Conservation (phyloP, 2,329 filamentous ascomycete genomes). For the Alternaria sp. region DNA sequence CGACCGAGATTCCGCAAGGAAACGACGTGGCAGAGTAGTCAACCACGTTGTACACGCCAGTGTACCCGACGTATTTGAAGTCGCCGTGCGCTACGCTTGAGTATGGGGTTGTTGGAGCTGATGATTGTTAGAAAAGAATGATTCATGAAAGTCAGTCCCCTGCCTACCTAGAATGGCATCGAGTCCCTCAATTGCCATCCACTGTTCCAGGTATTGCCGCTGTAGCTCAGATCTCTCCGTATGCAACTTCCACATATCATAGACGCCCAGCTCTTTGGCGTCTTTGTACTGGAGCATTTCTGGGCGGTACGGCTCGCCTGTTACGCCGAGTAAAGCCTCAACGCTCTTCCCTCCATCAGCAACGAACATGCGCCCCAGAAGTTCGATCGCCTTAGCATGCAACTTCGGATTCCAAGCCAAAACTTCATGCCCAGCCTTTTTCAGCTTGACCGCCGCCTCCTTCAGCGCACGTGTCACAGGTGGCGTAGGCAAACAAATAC, state of each 20-base stretch:
- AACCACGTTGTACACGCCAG: conserved; percentile 56
- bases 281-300: conserved; percentile 56
- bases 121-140: conserved; percentile 8
- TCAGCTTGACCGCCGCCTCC: conserved; percentile 61
- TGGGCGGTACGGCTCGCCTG: conserved; percentile 54
- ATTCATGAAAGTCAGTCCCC: background rate
- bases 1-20: conserved; percentile 49
- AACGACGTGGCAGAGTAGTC: conserved; percentile 57
- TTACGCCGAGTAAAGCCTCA: conserved; percentile 48
- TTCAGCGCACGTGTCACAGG: conserved; percentile 62
- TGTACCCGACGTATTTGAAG: conserved; percentile 55
- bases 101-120: conserved; percentile 54
- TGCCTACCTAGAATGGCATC: conserved; percentile 52
- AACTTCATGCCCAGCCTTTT: conserved; percentile 59
- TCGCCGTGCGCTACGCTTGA: conserved; percentile 51
- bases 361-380: conserved; percentile 57
- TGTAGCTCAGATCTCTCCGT: conserved; percentile 53
- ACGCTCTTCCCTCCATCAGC: conserved; percentile 60
- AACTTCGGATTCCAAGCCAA: conserved; percentile 62
- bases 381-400: conserved; percentile 59
- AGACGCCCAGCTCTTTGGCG: conserved; percentile 52
- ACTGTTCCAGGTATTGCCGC: conserved; percentile 54
- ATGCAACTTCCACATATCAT: conserved; percentile 59
- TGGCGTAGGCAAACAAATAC: conserved; percentile 58
- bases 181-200: conserved; percentile 49